phyloP scores from a whole-genome alignment of 345 rosid species.

The Boechera stricta region DNA sequence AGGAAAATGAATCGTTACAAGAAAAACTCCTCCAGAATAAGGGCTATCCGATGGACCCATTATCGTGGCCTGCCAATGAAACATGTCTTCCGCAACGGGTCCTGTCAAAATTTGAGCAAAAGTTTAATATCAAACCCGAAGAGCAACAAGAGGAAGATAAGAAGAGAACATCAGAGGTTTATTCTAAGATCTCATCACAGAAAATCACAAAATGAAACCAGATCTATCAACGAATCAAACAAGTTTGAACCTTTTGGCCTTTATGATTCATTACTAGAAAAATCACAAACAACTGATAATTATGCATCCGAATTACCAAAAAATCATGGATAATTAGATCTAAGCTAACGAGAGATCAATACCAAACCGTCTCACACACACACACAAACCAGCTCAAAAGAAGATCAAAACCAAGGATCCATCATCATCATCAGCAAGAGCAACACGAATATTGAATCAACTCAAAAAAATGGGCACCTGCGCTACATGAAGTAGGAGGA shows the following conservation, averaged over 20 bases:
- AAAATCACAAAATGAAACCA: conserved; percentile 16
- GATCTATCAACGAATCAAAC: conserved; percentile 16
- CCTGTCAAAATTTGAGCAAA: conserved; percentile 49
- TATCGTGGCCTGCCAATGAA: conserved; percentile 88
- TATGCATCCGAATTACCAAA: conserved; percentile 22
- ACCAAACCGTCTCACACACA: neutral
- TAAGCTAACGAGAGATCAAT: conserved; percentile 25
- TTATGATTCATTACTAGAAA: neutral
- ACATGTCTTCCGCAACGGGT: conserved; percentile 88
- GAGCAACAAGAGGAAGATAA: conserved; percentile 11
- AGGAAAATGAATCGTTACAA: conserved; percentile 78
- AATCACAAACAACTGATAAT: neutral
- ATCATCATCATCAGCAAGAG: conserved; percentile 6
- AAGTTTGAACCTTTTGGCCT: conserved; percentile 18
- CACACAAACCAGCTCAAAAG: conserved; percentile 7
- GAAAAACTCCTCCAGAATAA: conserved; percentile 76
- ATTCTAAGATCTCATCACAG: neutral
- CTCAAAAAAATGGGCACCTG: conserved; percentile 46
- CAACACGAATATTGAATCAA: neutral
- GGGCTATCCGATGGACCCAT: conserved; percentile 92
- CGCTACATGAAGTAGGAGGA: conserved; percentile 85
- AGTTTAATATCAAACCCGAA: neutral
- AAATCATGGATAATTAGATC: conserved; percentile 21
- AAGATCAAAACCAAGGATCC: conserved; percentile 7
- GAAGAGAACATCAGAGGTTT: neutral